These are phyloP conservation scores for Borovskyia barvae DNA, from an alignment of 208 protist species.

Conservation along the genomic window DNA sequence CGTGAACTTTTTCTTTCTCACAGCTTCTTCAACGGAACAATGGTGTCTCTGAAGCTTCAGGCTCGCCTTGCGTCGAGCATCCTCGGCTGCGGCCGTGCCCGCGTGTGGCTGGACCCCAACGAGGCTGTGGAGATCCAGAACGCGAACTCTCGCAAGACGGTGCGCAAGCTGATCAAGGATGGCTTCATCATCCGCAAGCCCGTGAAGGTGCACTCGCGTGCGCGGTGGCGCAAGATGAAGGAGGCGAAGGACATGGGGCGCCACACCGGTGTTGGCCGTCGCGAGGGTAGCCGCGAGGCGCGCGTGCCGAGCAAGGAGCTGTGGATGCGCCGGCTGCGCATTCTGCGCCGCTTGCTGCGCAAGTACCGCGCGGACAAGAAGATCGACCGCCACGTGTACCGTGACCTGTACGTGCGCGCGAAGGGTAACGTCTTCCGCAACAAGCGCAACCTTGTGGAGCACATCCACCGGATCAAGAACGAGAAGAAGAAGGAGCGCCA, in stretches of 20 bases:
- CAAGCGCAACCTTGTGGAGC: conserved; percentile 98
- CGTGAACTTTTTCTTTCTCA: not conserved
- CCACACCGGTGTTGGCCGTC: conserved; percentile 94
- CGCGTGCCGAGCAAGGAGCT: conserved; percentile 96
- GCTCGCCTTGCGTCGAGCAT: conserved; percentile 98
- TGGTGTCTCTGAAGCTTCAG: conserved; percentile 93
- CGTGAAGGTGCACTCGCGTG: conserved; percentile 94
- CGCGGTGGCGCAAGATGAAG: conserved; percentile 86
- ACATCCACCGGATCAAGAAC: conserved; percentile 98
- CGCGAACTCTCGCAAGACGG: conserved; percentile 96
- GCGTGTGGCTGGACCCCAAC: conserved; percentile 98
- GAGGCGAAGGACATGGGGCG: conserved; percentile 94
- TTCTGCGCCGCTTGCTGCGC: conserved; percentile 95
- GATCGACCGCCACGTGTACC: conserved; percentile 98
- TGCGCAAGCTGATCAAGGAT: conserved; percentile 97
- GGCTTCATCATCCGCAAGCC: conserved; percentile 98
- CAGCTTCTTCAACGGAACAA: conserved; percentile 19
- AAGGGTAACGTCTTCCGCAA: conserved; percentile 99
- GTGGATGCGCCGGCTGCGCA: conserved; percentile 98
- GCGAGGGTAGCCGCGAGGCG: conserved; percentile 96
- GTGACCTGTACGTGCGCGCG: conserved; percentile 96
- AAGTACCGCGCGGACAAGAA: conserved; percentile 98
- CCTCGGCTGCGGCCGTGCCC: conserved; percentile 96
- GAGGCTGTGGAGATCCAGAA: conserved; percentile 97
- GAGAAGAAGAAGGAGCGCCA: conserved; percentile 95